phyloP scores from a whole-genome alignment of 2,329 filamentous ascomycete species.

The Pestalotiopsis fici region DNA sequence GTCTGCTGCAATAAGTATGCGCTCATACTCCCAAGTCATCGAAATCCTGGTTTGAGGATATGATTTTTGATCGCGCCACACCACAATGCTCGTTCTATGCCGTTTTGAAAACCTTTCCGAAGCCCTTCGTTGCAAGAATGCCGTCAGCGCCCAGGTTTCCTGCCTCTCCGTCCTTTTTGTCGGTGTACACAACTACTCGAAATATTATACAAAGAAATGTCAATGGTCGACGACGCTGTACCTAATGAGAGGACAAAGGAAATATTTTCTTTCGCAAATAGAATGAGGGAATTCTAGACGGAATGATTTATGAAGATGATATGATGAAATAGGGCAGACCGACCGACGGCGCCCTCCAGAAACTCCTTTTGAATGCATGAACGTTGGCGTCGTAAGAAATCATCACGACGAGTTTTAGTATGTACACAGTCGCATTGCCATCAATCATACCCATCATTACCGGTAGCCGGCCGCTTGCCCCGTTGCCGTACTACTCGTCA shows the following conservation, averaged over 20 bases:
- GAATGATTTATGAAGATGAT: not conserved
- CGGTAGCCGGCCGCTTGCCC: conserved; percentile 45
- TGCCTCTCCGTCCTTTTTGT: not conserved
- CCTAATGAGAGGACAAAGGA: not conserved
- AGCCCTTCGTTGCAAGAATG: not conserved
- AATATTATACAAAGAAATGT: conserved; percentile 7
- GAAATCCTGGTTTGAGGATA: not conserved
- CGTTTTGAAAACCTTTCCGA: not conserved
- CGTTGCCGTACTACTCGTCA: conserved; percentile 39
- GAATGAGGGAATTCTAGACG: not conserved
- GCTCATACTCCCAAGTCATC: not conserved
- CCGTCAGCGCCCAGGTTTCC: not conserved
- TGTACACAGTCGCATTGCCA: conserved; percentile 24
- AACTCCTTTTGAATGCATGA: conserved; percentile 2
- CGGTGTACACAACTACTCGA: not conserved
- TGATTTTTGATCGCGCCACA: not conserved
- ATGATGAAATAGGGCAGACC: not conserved
- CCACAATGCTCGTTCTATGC: not conserved
- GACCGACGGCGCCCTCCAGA: not conserved
- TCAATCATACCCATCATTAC: conserved; percentile 36
- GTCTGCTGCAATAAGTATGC: not conserved
- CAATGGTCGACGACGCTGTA: not conserved
- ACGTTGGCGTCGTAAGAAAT: not conserved
- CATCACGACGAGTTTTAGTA: not conserved
- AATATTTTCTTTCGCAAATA: not conserved